These are phyloP conservation scores for Terana coerulea DNA, from an alignment of 768 basidiomycete species.

Conservation along the genomic window DNA sequence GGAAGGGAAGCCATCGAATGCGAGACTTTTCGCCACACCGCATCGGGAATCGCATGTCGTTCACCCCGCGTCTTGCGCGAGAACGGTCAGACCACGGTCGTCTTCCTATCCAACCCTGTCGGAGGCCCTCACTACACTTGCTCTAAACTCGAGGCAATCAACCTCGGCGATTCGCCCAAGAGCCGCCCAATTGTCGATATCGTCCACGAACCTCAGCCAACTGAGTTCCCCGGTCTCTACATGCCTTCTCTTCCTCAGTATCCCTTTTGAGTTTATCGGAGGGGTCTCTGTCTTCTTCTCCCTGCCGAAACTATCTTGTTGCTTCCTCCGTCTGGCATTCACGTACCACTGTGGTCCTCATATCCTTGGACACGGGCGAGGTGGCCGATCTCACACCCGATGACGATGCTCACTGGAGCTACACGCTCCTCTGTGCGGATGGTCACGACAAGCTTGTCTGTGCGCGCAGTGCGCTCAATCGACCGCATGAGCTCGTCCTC, in stretches of 20 bases:
- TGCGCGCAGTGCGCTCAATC: slow-evolving; percentile 43
- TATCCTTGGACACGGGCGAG: slow-evolving; percentile 38
- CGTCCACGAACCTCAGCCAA: slow-evolving; percentile 34
- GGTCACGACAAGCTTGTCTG: slow-evolving; percentile 40
- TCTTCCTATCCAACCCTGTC: slow-evolving; percentile 52
- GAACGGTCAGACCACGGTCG: slow-evolving; percentile 26
- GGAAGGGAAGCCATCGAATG: slow-evolving; percentile 17
- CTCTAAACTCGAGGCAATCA: slow-evolving; percentile 42
- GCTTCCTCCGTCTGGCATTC: slow-evolving; percentile 53
- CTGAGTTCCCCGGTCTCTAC: slow-evolving; percentile 63
- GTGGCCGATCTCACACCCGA: slow-evolving; percentile 41
- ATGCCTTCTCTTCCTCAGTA: slow-evolving; percentile 41
- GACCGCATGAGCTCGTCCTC: slow-evolving; percentile 48
- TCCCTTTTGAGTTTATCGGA: too few species aligned
- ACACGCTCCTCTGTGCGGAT: slow-evolving; percentile 52
- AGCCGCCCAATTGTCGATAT: slow-evolving; percentile 36
- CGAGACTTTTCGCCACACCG: slow-evolving; percentile 37
- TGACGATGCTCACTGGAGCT: slow-evolving; percentile 39
- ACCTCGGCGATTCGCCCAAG: slow-evolving; percentile 26
- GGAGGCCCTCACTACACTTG: slow-evolving; percentile 63
- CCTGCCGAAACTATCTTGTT: slow-evolving; percentile 27
- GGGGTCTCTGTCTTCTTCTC: slow-evolving; percentile 21
- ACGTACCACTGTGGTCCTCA: slow-evolving; percentile 43
- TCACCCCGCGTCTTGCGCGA: slow-evolving; percentile 49
- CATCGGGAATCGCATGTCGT: slow-evolving; percentile 44